phyloP scores from a whole-genome alignment of 2,329 filamentous ascomycete species.

The Lachnum nothofagi region DNA sequence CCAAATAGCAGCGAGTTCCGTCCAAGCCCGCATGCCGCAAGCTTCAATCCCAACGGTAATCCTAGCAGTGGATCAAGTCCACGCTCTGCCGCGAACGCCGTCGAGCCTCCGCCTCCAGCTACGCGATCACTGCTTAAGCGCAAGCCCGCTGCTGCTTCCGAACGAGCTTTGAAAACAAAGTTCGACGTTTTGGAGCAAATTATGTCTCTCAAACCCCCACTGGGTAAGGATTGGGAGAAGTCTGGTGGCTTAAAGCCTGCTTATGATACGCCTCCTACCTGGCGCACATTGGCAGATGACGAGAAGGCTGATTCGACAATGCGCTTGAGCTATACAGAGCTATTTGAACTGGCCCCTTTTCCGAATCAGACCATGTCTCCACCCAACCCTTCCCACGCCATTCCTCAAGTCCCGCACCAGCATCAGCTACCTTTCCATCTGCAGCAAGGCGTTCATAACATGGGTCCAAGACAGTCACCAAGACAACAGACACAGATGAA shows the following conservation, averaged over 20 bases:
- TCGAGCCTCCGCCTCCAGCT: slow-evolving; percentile 34
- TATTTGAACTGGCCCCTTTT: slow-evolving; percentile 67
- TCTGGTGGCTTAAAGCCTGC: slow-evolving; percentile 81
- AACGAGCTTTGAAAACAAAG: slow-evolving; percentile 48
- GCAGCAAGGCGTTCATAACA: slow-evolving; percentile 65
- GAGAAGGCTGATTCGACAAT: slow-evolving; percentile 65
- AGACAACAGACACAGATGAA: slow-evolving; percentile 76
- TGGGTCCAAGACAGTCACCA: slow-evolving; percentile 64
- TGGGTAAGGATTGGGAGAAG: slow-evolving; percentile 60
- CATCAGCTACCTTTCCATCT: slow-evolving; percentile 81
- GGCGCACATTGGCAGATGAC: slow-evolving; percentile 67
- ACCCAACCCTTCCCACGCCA: slow-evolving; percentile 62
- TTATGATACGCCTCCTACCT: slow-evolving; percentile 79
- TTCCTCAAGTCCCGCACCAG: slow-evolving; percentile 71
- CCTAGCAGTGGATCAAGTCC: slow-evolving; percentile 68
- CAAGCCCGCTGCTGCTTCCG: slow-evolving; percentile 60
- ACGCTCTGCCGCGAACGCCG: slow-evolving; percentile 44
- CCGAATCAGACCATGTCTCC: slow-evolving; percentile 56
- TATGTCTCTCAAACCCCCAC: slow-evolving; percentile 48
- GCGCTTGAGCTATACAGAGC: slow-evolving; percentile 65
- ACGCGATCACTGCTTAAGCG: slow-evolving; percentile 56
- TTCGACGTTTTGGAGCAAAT: slow-evolving; percentile 60
- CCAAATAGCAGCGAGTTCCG: slow-evolving; percentile 73
- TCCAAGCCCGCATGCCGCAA: slow-evolving; percentile 72
- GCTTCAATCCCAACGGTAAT: slow-evolving; percentile 67